Evolutionary conservation across 768 basidiomycete genomes (phyloP), one percentile per base, ranked within the genome.

Genomic region (Lepiota subincarnata): DNA sequence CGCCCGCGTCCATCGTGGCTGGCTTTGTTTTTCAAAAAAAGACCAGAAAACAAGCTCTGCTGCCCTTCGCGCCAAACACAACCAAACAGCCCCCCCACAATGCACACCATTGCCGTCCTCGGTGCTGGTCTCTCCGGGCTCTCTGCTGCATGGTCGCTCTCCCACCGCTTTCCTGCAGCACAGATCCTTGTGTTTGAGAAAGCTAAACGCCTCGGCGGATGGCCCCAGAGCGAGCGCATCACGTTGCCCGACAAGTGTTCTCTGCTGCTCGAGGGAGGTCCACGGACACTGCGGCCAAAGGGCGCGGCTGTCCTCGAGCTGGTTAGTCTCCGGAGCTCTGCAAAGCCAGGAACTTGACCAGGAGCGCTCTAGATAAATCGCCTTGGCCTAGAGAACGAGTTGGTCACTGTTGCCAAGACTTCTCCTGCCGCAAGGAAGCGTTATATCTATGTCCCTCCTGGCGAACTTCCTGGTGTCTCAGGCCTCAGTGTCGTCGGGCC

Each of bases 61-160:
- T 11, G 3, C 8, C 1, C 24, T 26, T 18, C 24, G 18, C 6
- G 13, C 19, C 41, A 44, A 52, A 52, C 22, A 52, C 35, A 3
- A 1, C n/a, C 50, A 52, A 35, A 44, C 13, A 44, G n/a, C 35
- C n/a, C 8, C 6, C 12, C 35, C 34, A 43, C 34, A 43, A n/a
- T 16, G 18, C 50, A 14, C 19, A 10, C 40, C 31, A 56, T 93
- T 49, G 81, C 83, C 13, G 67, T 94, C 55, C 70, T 94, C 16
- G 93, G 92, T 0, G 90, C 87, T 2, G 92, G 92, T 6, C 71
- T 95, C 28, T 79, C 87, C 0, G 93, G 93, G 13, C 79, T 95
- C 10, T 85, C 89, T 0, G 79, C 89, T 13, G 88, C 92, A 3
- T 92, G 86, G 65, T 81, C 91, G 65, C 80, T 92, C 6, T 73